Base-by-base conservation (phyloP, 164 flowering plant genomes). In the Cinnamomum chago region DNA sequence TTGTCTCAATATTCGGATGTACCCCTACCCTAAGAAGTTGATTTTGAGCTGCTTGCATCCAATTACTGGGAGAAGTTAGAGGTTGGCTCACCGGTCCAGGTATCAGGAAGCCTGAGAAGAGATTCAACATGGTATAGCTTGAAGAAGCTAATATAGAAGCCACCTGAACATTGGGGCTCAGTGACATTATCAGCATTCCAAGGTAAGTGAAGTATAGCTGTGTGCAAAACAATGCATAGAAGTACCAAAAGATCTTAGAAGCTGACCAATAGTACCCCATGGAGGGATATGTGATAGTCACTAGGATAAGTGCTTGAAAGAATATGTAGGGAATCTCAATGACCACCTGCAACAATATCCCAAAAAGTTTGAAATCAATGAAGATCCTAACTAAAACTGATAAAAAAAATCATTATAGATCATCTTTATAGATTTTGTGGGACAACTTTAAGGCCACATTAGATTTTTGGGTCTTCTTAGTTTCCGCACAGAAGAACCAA, bases 41-140 rank as follows among this genome's bases (percentile, higher is more conserved):
- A 40, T 40, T 40, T 40, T 7, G 47, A 40, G 0, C 47, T 40
- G 47, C 47, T 7, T 40, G 47, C 47, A 30, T 28, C 30, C 30
- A 28, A 28, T 28, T 30, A 3, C 1, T 30, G 35, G 35, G 35
- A 30, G 35, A 4, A 30, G 35, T 30, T 0, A 52, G 18, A 52
- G 15, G 18, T 52, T 13, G 18, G 58, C 18, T 85, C 81, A 85
- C 90, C 67, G 86, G 85, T 75, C 79, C 82, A 18, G 90, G 88
- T 68, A 85, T 74, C n/a, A 85, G 77, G 80, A 81, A 86, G 14
- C 88, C 89, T 20, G 89, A 79, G 76, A 85, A 86, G 58, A 86
- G 83, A 74, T 75, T 86, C 71, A 80, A 27, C 58, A 86, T 70
- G 65, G 86, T 78, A 79, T 83, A 87, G 72, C 27, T 70, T 23